These are phyloP conservation scores for Aspergillus floridensis DNA, from an alignment of 2,329 filamentous ascomycete genomes.

Conservation along the genomic window DNA sequence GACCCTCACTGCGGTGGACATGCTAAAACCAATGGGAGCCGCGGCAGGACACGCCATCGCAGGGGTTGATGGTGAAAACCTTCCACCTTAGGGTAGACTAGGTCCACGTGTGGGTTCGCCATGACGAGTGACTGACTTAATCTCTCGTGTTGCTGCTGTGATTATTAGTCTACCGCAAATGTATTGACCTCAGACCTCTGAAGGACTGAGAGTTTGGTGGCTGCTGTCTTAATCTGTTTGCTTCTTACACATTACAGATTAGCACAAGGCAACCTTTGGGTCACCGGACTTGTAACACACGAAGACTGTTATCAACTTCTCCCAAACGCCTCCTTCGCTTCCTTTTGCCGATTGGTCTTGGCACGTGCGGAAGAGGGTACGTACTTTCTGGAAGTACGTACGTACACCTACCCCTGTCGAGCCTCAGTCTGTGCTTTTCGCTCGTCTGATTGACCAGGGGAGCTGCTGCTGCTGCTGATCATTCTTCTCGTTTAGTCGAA, in stretches of 20 bases:
- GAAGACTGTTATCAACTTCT: too few relatives aligned
- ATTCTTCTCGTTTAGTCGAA: background rate
- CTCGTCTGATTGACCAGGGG: too few relatives aligned
- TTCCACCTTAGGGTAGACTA: background rate
- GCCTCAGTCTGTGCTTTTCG: background rate
- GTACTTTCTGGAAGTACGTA: background rate
- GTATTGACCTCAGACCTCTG: background rate
- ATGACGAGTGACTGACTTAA: background rate
- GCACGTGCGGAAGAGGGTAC: background rate
- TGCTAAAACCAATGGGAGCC: conserved; percentile 24
- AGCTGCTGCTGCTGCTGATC: background rate
- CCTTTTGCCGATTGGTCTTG: background rate
- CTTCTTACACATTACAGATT: background rate
- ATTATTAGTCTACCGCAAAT: too few relatives aligned
- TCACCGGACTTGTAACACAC: background rate
- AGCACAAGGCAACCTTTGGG: background rate
- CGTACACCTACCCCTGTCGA: background rate
- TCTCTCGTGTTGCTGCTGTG: background rate
- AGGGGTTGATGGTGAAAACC: conserved; percentile 31
- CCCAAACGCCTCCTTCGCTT: background rate
- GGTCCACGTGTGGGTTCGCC: conserved; percentile 17
- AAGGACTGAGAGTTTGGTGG: background rate
- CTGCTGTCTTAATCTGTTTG: background rate
- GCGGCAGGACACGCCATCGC: conserved; percentile 34
- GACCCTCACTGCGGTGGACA: background rate